Base-by-base conservation (phyloP, 2,329 filamentous ascomycete species). In the Botrytis fragariae region DNA sequence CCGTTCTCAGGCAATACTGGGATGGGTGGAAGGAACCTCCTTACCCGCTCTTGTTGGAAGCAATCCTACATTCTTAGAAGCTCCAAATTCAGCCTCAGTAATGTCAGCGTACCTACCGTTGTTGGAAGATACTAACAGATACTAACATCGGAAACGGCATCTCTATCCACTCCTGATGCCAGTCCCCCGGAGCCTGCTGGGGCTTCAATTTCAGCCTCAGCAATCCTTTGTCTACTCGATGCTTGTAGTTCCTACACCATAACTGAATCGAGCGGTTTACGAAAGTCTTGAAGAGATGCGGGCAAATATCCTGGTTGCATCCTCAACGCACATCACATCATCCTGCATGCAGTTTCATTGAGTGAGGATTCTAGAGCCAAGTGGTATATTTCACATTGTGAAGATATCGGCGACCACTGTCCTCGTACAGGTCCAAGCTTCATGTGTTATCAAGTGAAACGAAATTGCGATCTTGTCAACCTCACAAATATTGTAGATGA, bases 341-440 rank as follows among this genome's bases (percentile, higher is more conserved):
- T 32, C 20, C 32, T 44, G 45, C 35, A 67, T 39, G 16, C 35
- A 29, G 25, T 54, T 54, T 54, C 35, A 16, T 22, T 57, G 48
- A 57, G 65, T 57, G 65, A 57, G 65, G 37, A 42, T 70, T 70
- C 22, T 44, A 44, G 29, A 45, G 54, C 16, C 37, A 45, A 44
- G 60, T 57, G 42, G 44, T 59, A 35, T 69, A 57, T 57, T 29
- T 35, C 67, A 57, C 14, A 57, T 60, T 42, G 22, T n/a, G n/a
- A 44, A 35, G 29, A 61, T 25, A 45, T 70, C 14, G n/a, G 16
- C 12, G 68, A 45, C 29, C 68, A 70, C 29, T 35, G 54, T 62
- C 37, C 54, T 69, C 42, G 32, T 48, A 48, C 29, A 14, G 39
- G 63, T 22, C 71, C 63, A 72, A 69, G 71, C 71, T 69, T 61